These are phyloP conservation scores for Gastrolobium villosum DNA, from an alignment of 306 rosid genomes.

Conservation along the genomic window DNA sequence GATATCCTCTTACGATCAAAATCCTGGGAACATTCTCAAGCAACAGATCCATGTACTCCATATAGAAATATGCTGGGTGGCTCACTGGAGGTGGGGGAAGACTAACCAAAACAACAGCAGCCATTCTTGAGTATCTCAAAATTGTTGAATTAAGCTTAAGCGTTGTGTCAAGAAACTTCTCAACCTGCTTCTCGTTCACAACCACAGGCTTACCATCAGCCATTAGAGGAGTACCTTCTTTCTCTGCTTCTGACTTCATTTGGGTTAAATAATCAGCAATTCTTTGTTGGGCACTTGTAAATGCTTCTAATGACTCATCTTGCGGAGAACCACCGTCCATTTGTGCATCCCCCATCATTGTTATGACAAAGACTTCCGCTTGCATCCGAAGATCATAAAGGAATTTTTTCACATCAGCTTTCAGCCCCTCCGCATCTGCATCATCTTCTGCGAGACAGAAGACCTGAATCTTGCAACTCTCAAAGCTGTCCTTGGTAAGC, in stretches of 20 bases:
- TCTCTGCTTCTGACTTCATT: conserved; percentile 71
- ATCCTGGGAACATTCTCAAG: conserved; percentile 96
- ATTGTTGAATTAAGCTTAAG: conserved; percentile 87
- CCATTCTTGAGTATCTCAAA: conserved; percentile 97
- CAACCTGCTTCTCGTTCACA: conserved; percentile 90
- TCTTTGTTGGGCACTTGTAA: conserved; percentile 72
- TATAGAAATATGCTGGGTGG: conserved; percentile 92
- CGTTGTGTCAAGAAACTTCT: conserved; percentile 91
- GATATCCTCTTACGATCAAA: conserved; percentile 96
- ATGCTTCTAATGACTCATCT: conserved; percentile 87
- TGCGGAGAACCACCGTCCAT: conserved; percentile 69
- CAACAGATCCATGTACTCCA: conserved; percentile 99
- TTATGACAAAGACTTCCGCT: conserved; percentile 92
- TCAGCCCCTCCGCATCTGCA: conserved; percentile 88
- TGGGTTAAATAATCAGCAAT: conserved; percentile 67
- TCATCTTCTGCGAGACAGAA: conserved; percentile 99
- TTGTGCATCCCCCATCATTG: conserved; percentile 87
- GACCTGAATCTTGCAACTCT: conserved; percentile 97
- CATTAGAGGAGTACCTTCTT: conserved; percentile 75
- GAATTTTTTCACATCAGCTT: conserved; percentile 96
- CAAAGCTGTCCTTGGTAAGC: conserved; percentile 92
- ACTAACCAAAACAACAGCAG: conserved; percentile 95
- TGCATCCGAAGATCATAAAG: conserved; percentile 98
- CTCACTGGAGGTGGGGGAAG: conserved; percentile 93
- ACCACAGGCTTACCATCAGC: conserved; percentile 87